Evolutionary conservation across 495 filamentous ascomycete species (phyloP).

Genomic region (Hypoxylon perforatum): DNA sequence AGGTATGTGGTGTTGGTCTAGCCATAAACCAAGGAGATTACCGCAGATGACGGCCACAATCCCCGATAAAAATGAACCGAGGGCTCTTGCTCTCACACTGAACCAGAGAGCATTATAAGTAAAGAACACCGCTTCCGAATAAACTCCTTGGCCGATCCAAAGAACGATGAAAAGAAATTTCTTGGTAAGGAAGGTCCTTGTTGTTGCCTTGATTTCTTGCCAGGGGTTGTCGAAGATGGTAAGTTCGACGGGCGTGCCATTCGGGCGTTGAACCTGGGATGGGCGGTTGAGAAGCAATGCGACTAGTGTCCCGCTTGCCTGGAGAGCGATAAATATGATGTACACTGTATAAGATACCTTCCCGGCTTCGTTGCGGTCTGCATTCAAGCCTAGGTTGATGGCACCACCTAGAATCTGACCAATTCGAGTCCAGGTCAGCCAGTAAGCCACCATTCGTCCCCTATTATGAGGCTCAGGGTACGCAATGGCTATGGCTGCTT

Average conservation of each 20-base stretch:
- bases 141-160: constrained; percentile 70
- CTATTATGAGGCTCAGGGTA: constrained; percentile 73
- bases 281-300: constrained; percentile 66
- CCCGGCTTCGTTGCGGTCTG: constrained; percentile 61
- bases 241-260: constrained; percentile 64
- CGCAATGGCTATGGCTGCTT: constrained; percentile 71
- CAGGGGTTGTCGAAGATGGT: constrained; percentile 58
- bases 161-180: constrained; percentile 68
- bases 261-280: constrained; percentile 64
- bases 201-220: constrained; percentile 63
- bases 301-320: constrained; percentile 66
- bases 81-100: constrained; percentile 68
- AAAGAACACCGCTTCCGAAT: constrained; percentile 70
- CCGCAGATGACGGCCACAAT: constrained; percentile 67
- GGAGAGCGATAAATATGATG: constrained; percentile 69
- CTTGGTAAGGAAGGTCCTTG: constrained; percentile 61
- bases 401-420: constrained; percentile 74
- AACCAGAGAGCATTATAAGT: constrained; percentile 70
- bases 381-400: constrained; percentile 71
- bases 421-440: constrained; percentile 69
- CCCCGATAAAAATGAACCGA: constrained; percentile 70
- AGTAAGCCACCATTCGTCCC: constrained; percentile 69
- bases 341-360: constrained; percentile 71
- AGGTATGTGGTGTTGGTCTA: constrained; percentile 62
- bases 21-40: constrained; percentile 65